phyloP scores from a whole-genome alignment of 1,139 yeast genomes.

The Spathaspora sp. region DNA sequence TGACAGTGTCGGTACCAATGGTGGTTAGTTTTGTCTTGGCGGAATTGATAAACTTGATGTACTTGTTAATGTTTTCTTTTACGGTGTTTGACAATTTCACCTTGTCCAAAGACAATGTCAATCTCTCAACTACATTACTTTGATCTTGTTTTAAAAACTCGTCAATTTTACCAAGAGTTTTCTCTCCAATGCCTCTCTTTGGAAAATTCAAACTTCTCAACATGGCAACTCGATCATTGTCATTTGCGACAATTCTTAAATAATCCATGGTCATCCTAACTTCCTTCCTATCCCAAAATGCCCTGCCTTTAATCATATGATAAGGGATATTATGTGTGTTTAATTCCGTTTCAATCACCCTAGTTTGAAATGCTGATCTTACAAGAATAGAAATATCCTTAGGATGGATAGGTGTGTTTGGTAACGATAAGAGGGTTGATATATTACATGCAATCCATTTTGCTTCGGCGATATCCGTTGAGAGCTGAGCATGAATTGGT shows the following conservation, averaged over 20 bases:
- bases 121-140: not conserved
- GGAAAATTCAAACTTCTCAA: slow-evolving; percentile 60
- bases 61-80: slow-evolving; percentile 13
- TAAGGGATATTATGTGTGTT: slow-evolving; percentile 60
- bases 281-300: slow-evolving; percentile 80
- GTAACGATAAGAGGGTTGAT: slow-evolving; percentile 39
- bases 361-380: slow-evolving; percentile 58
- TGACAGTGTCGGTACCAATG: slow-evolving; percentile 4
- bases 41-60: slow-evolving; percentile 29
- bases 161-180: slow-evolving; percentile 34
- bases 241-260: slow-evolving; percentile 47
- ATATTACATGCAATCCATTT: slow-evolving; percentile 59
- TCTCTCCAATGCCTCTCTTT: slow-evolving; percentile 69
- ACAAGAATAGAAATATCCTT: slow-evolving; percentile 72
- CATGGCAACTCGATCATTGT: slow-evolving; percentile 56
- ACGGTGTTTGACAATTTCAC: slow-evolving; percentile 13
- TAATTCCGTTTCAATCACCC: slow-evolving; percentile 62
- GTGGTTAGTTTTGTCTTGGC: slow-evolving; percentile 19
- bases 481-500: slow-evolving; percentile 47
- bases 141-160: not conserved
- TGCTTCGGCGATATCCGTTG: slow-evolving; percentile 53
- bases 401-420: slow-evolving; percentile 34
- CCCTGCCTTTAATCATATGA: slow-evolving; percentile 63
- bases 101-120: not conserved
- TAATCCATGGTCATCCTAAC: slow-evolving; percentile 63